Evolutionary conservation across 1,139 yeast genomes (phyloP), one percentile per base, ranked within the genome.

Genomic region (Hemisphaericaspora xylanilytica): DNA sequence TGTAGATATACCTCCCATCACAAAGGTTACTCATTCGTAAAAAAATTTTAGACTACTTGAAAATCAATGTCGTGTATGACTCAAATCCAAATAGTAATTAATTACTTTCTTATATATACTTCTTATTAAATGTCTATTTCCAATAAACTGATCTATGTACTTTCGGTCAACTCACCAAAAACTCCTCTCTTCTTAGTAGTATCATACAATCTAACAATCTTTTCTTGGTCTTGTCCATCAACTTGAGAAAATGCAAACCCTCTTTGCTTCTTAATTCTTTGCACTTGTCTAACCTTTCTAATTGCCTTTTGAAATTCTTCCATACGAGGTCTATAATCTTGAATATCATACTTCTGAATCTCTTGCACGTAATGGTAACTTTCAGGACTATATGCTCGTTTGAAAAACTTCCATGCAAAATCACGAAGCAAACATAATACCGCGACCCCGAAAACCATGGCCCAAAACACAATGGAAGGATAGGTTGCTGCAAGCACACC

Each of bases 181-280:
- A 58, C 67, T 18, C 80, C 80, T 54, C 81, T 67, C 55, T 73
- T 73, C 56, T 76, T 76, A 1, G 97, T 90, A 3, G 97, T 92
- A 61, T 94, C 98, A 54, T 94, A 94, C 67, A 95, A 87, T 54
- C 98, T 78, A 37, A 94, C 84, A 47, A 94, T 80, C 56, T 83
- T 81, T 47, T 88, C 95, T 63, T 92, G 97, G 35, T 95, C 95
- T 53, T 81, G 85, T 51, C 86, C 95, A 50, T 89, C 96, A 37
- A 87, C 92, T 63, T 92, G 98, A 3, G 97, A 89, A 55, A 92
- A 94, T 1, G 99, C 99, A 73, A 88, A 94, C 14, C 98, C 98
- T 64, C 98, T 83, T 67, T 92, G 98, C 57, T 92, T 94, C 58
- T 95, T 87, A 85, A 92, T 90, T 62, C 99, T 78, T 62, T 92